phyloP scores from a whole-genome alignment of 2,329 filamentous ascomycete genomes.

The Diplodia intermedia region DNA sequence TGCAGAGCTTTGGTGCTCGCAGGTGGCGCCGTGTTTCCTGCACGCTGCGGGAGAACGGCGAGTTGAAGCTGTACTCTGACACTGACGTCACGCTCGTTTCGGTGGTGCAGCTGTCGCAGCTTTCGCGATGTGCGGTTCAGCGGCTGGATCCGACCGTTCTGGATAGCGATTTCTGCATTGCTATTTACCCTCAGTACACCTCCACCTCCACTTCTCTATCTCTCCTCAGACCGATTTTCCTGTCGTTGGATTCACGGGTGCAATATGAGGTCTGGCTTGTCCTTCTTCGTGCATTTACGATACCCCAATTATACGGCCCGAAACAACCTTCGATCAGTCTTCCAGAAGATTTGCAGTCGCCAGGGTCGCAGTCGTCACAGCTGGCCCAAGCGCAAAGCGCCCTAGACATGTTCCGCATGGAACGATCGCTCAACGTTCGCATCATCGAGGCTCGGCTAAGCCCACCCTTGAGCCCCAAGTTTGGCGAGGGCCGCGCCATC shows the following conservation, averaged over 20 bases:
- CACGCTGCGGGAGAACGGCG: slow-evolving; percentile 91
- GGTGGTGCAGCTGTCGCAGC: slow-evolving; percentile 83
- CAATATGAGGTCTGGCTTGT: slow-evolving; percentile 99
- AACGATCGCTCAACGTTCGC: slow-evolving; percentile 65
- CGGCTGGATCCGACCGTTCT: slow-evolving; percentile 88
- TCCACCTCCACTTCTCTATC: slow-evolving; percentile 74
- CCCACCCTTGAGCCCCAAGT: slow-evolving; percentile 48
- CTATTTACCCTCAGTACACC: slow-evolving; percentile 93
- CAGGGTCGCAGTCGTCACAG: slow-evolving; percentile 42
- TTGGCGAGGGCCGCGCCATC: slow-evolving; percentile 35
- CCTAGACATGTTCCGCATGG: slow-evolving; percentile 70
- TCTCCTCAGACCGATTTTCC: slow-evolving; percentile 84
- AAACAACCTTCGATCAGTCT: slow-evolving; percentile 57
- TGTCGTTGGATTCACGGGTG: slow-evolving; percentile 83
- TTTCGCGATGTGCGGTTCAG: slow-evolving; percentile 90
- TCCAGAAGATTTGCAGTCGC: slow-evolving; percentile 46
- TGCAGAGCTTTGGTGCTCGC: slow-evolving; percentile 64
- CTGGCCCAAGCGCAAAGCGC: slow-evolving; percentile 45
- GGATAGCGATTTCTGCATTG: slow-evolving; percentile 91
- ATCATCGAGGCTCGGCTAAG: slow-evolving; percentile 67
- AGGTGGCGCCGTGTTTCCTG: slow-evolving; percentile 90
- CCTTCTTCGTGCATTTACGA: slow-evolving; percentile 85
- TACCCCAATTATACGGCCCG: slow-evolving; percentile 87
- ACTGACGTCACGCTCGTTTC: slow-evolving; percentile 81
- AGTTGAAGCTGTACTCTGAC: slow-evolving; percentile 89